These are phyloP conservation scores for Trichoderma asperellum DNA, from an alignment of 2,329 filamentous ascomycete genomes.

Conservation along the genomic window DNA sequence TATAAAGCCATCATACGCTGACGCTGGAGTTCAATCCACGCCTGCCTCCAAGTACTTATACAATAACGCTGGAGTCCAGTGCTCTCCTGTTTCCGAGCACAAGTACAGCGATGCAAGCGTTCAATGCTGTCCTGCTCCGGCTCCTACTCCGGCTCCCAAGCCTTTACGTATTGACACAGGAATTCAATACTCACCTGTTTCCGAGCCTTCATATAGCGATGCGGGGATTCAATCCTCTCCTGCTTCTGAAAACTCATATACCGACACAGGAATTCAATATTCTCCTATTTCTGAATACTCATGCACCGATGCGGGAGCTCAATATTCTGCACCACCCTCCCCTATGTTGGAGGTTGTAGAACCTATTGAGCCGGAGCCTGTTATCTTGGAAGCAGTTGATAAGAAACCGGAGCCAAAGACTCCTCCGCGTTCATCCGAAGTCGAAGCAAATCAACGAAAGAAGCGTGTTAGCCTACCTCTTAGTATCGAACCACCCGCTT, in stretches of 20 bases:
- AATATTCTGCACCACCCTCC: constrained; percentile 82
- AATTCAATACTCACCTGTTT: constrained; percentile 30
- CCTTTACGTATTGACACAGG: constrained; percentile 3
- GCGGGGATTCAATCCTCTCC: constrained; percentile 82
- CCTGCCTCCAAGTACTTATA: constrained; percentile 47
- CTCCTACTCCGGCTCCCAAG: constrained; percentile 38
- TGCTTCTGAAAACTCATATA: constrained; percentile 67
- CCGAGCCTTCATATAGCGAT: constrained; percentile 66
- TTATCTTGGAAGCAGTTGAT: constrained; percentile 38
- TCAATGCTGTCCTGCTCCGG: constrained; percentile 7
- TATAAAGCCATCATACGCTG: constrained; percentile 62
- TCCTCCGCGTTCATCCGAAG: constrained; percentile 53
- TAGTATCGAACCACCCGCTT: constrained; percentile 50
- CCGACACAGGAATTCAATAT: constrained; percentile 76
- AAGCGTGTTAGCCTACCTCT: constrained; percentile 64
- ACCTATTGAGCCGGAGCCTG: constrained; percentile 50
- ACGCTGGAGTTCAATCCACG: constrained; percentile 80
- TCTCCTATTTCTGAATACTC: constrained; percentile 56
- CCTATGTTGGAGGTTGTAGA: constrained; percentile 55
- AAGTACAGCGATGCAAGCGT: constrained; percentile 5
- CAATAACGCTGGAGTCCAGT: neutral
- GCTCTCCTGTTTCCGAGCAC: neutral
- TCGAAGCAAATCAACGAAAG: constrained; percentile 74
- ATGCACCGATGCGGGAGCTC: constrained; percentile 77
- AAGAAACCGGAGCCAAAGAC: constrained; percentile 50